phyloP scores from a whole-genome alignment of 176 grass and related monocot species.

The Musa troglodytarum region DNA sequence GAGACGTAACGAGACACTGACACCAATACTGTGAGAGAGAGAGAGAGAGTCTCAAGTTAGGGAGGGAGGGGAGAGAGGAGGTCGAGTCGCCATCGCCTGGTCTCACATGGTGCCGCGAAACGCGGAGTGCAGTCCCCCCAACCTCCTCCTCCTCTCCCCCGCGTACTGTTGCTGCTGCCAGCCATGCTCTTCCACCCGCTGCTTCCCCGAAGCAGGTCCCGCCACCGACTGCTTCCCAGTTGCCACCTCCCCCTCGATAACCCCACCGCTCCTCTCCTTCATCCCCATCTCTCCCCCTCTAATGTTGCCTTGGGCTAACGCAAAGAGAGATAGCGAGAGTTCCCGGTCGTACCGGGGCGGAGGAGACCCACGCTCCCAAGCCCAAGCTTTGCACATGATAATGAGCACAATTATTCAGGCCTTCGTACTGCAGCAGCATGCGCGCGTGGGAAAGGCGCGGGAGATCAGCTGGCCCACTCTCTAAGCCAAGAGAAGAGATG shows the following conservation, averaged over 20 bases:
- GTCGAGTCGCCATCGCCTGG: neutral
- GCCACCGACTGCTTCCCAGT: too few relatives aligned
- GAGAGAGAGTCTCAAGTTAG: neutral
- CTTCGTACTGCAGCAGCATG: too few relatives aligned
- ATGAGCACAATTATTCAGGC: too few relatives aligned
- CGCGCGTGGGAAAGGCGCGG: too few relatives aligned
- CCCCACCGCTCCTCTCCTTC: neutral
- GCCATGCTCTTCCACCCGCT: too few relatives aligned
- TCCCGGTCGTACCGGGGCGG: slow-evolving; percentile 1
- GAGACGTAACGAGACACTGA: slow-evolving; percentile 2
- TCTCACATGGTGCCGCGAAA: neutral
- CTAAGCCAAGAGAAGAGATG: too few relatives aligned
- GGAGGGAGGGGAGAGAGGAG: neutral
- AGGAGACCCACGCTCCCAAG: neutral
- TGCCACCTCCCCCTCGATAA: neutral
- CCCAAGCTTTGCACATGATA: neutral
- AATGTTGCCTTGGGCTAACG: neutral
- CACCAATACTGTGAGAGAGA: neutral
- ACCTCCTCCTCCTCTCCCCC: too few relatives aligned
- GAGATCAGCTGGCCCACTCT: too few relatives aligned
- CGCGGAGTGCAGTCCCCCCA: neutral
- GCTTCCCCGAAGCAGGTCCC: too few relatives aligned
- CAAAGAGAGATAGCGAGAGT: neutral
- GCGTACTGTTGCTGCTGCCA: too few relatives aligned
- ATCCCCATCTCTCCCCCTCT: too few relatives aligned